These are phyloP conservation scores for Salix arbutifolia DNA, from an alignment of 345 rosid species.

Conservation along the genomic window DNA sequence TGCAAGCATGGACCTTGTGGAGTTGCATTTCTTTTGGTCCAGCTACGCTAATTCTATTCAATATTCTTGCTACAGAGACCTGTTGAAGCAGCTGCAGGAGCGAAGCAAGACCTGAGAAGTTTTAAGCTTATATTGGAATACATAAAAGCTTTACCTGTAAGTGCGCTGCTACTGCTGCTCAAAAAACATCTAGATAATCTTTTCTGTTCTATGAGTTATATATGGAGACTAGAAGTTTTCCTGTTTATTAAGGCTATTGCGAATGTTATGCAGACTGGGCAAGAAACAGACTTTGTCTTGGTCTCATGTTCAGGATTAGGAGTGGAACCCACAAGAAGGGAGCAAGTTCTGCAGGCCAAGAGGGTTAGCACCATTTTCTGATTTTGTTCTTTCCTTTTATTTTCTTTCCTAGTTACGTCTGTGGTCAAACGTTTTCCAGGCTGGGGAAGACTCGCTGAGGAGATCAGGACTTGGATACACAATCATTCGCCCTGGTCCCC, in stretches of 20 bases:
- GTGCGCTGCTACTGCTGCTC: constrained; percentile 12
- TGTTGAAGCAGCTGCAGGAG: constrained; percentile 55
- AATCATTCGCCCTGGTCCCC: constrained; percentile 88
- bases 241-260: background rate
- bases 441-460: constrained; percentile 89
- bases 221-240: background rate
- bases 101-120: constrained; percentile 78
- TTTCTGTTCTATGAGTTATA: background rate
- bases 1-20: background rate
- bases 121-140: constrained; percentile 81
- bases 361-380: constrained; percentile 43
- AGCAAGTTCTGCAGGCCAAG: constrained; percentile 92
- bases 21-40: background rate
- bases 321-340: constrained; percentile 77
- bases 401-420: background rate
- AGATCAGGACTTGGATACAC: constrained; percentile 97
- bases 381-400: background rate
- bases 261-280: constrained; percentile 65
- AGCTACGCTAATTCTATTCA: background rate
- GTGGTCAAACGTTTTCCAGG: constrained; percentile 36
- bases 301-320: constrained; percentile 92
- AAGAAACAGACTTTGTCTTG: constrained; percentile 87
- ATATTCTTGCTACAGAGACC: constrained; percentile 54
- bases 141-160: constrained; percentile 90
- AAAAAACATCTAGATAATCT: background rate